Conservation (phyloP, 352 stramenopile genomes). For the Globisporangium iwayamae region DNA sequence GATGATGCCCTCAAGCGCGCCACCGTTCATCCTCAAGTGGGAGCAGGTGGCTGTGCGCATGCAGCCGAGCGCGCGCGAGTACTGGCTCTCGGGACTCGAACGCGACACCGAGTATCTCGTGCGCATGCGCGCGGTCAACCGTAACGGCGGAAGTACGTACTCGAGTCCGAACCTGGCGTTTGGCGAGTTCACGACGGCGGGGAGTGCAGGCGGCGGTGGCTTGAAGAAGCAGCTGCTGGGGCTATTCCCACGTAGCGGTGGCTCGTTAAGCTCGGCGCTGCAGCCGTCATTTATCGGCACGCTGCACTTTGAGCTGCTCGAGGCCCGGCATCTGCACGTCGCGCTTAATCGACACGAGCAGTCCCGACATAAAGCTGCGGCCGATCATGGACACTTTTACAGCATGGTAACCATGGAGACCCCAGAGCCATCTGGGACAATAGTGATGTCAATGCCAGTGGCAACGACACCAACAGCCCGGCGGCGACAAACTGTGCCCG, state of each 20-base stretch:
- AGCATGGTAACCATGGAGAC: constrained; percentile 26
- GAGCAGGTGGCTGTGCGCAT: constrained; percentile 42
- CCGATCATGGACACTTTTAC: constrained; percentile 23
- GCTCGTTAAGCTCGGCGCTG: not conserved
- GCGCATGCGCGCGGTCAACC: constrained; percentile 51
- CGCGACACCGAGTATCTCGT: constrained; percentile 58
- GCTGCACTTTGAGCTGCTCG: constrained; percentile 55
- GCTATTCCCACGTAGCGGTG: constrained; percentile 15
- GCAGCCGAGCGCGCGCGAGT: constrained; percentile 42
- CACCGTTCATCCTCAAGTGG: constrained; percentile 45
- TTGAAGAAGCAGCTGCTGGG: constrained; percentile 7
- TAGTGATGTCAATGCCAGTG: not conserved
- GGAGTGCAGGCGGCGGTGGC: not conserved
- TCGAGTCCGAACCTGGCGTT: constrained; percentile 36
- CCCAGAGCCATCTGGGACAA: constrained; percentile 4
- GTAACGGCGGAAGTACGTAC: constrained; percentile 62
- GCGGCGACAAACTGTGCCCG: constrained; percentile 14
- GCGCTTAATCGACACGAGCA: not conserved
- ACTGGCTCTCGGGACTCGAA: constrained; percentile 56
- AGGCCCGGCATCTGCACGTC: constrained; percentile 31
- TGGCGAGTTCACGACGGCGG: constrained; percentile 41
- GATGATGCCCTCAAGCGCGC: constrained; percentile 29
- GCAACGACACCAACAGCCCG: constrained; percentile 1
- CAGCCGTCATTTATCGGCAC: constrained; percentile 54
- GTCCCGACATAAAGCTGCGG: constrained; percentile 4